Evolutionary conservation across 2,329 filamentous ascomycete species (phyloP).

Genomic region (Fusarium nurragi): DNA sequence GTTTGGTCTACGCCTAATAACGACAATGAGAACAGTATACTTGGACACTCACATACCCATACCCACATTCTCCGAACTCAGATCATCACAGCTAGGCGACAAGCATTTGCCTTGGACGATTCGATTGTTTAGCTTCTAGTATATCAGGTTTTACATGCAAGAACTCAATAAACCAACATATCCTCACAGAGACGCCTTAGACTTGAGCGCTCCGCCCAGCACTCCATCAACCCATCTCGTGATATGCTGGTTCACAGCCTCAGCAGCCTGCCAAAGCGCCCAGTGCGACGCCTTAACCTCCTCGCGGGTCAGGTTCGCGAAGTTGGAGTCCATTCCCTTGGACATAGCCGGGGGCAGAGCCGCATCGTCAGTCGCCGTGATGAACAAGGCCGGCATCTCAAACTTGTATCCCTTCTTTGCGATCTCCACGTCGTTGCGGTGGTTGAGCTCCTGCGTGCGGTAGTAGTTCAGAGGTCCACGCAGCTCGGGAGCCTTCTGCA

Average conservation of each 20-base stretch:
- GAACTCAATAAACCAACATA: not conserved
- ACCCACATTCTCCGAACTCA: not conserved
- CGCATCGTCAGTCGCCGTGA: slow-evolving; percentile 75
- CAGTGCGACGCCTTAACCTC: slow-evolving; percentile 81
- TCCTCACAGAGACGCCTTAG: slow-evolving; percentile 45
- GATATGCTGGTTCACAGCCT: slow-evolving; percentile 75
- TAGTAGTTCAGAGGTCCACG: slow-evolving; percentile 92
- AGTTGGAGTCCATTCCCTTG: slow-evolving; percentile 72
- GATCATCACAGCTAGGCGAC: too few relatives aligned
- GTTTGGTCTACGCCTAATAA: not conserved
- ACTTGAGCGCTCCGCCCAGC: slow-evolving; percentile 42
- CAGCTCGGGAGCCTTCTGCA: slow-evolving; percentile 66
- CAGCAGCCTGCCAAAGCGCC: slow-evolving; percentile 79
- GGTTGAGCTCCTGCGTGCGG: slow-evolving; percentile 76
- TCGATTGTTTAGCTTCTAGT: not conserved
- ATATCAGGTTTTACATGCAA: not conserved
- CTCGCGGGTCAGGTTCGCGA: slow-evolving; percentile 70
- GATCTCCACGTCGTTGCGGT: slow-evolving; percentile 74
- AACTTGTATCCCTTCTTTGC: slow-evolving; percentile 65
- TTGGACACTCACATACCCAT: not conserved
- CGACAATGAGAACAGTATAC: too few relatives aligned
- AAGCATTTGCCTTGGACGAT: not conserved
- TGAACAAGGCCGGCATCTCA: slow-evolving; percentile 74
- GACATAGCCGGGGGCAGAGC: slow-evolving; percentile 79
- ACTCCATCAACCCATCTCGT: slow-evolving; percentile 71